phyloP scores from a whole-genome alignment of 768 basidiomycete species.

The Russula ochroleuca region DNA sequence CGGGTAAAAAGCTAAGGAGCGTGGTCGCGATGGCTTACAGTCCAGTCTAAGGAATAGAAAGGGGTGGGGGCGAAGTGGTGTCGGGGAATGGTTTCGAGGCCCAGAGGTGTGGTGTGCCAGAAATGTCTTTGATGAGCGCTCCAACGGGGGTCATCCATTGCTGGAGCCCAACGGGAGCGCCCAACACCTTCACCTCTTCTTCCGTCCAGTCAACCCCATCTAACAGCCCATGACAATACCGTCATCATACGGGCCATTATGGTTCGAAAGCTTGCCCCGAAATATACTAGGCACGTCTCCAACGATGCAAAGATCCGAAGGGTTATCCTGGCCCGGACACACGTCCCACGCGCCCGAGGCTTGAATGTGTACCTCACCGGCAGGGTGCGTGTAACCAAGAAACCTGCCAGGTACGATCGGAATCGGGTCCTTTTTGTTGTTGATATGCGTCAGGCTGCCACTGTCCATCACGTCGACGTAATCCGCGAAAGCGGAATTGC shows the following conservation, averaged over 20 bases:
- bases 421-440: constrained; percentile 27
- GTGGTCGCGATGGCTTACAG: too few relatives aligned
- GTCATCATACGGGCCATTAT: constrained; percentile 21
- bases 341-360: constrained; percentile 5
- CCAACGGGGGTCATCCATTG: too few relatives aligned
- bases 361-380: constrained; percentile 27
- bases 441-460: constrained; percentile 22
- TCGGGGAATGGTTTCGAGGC: too few relatives aligned
- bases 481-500: constrained; percentile 46
- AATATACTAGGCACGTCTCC: constrained; percentile 9
- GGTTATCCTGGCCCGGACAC: constrained; percentile 21
- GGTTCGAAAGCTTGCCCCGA: not conserved
- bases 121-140: too few relatives aligned
- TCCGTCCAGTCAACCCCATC: not conserved
- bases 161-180: too few relatives aligned
- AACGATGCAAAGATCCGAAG: constrained; percentile 12
- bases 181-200: not conserved
- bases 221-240: constrained; percentile 19
- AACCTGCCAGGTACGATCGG: constrained; percentile 23
- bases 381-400: constrained; percentile 26
- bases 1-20: too few relatives aligned
- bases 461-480: constrained; percentile 25
- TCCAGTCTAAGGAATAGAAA: too few relatives aligned
- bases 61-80: too few relatives aligned
- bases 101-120: too few relatives aligned